Evolutionary conservation across 805 yeast genomes (phyloP).

Genomic region (Candida ulmi): DNA sequence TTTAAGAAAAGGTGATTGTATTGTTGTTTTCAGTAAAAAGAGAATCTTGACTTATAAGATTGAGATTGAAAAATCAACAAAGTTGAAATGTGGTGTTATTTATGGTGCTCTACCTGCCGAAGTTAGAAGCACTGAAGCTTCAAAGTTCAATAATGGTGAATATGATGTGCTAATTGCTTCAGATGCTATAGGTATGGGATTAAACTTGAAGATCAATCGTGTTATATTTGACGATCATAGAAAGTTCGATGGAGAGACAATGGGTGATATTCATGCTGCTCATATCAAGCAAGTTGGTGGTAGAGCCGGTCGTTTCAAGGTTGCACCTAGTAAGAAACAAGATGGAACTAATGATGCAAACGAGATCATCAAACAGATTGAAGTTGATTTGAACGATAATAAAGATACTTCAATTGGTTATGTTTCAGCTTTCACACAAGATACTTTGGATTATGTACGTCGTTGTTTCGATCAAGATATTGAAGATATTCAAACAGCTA

Average conservation of each 20-base stretch:
- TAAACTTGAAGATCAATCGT: slow-evolving; percentile 78
- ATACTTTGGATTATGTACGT: slow-evolving; percentile 40
- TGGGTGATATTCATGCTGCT: slow-evolving; percentile 48
- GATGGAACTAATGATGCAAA: not conserved
- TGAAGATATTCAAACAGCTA: slow-evolving; percentile 50
- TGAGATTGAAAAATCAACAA: slow-evolving; percentile 57
- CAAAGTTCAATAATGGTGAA: slow-evolving; percentile 68
- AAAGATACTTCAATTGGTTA: slow-evolving; percentile 33
- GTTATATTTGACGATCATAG: slow-evolving; percentile 63
- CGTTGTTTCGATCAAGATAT: slow-evolving; percentile 46
- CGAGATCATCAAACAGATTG: not conserved
- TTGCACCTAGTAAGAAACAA: slow-evolving; percentile 21
- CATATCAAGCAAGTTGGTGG: slow-evolving; percentile 92
- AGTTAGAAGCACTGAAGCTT: slow-evolving; percentile 80
- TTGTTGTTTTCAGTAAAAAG: slow-evolving; percentile 79
- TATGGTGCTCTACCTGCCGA: slow-evolving; percentile 97
- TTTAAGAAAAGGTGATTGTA: slow-evolving; percentile 74
- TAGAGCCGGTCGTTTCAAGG: slow-evolving; percentile 81
- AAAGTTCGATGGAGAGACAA: slow-evolving; percentile 65
- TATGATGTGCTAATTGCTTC: slow-evolving; percentile 88
- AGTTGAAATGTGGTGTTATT: slow-evolving; percentile 74
- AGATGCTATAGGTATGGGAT: slow-evolving; percentile 97
- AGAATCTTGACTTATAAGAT: slow-evolving; percentile 65
- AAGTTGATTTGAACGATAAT: slow-evolving; percentile 5
- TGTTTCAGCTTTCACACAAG: slow-evolving; percentile 46